phyloP scores from a whole-genome alignment of 805 yeast species.

The Sugiyamaella boreocaroliniensis region DNA sequence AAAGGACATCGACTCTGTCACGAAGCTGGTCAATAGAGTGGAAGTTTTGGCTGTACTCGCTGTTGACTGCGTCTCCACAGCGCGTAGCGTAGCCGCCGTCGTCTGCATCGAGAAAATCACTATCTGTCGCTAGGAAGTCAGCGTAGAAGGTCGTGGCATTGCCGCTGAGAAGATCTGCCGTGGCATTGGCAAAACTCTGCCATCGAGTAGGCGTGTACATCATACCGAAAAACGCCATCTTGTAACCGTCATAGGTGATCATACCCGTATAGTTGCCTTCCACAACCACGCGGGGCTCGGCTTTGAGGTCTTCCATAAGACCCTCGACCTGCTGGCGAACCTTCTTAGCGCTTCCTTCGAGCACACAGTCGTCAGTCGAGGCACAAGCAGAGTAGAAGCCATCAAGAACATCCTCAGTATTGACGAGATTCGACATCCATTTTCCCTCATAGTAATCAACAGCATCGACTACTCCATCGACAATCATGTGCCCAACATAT shows the following conservation, averaged over 20 bases:
- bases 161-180: constrained; percentile 5
- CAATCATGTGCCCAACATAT: constrained; percentile 15
- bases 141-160: constrained; percentile 11
- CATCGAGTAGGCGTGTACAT: constrained; percentile 16
- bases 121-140: background rate
- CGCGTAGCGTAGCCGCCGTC: constrained; percentile 11
- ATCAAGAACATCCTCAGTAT: constrained; percentile 14
- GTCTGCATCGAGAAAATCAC: background rate
- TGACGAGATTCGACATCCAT: constrained; percentile 15
- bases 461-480: constrained; percentile 22
- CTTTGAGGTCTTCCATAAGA: constrained; percentile 7
- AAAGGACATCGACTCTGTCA: background rate
- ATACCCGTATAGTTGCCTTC: background rate
- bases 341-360: constrained; percentile 4
- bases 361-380: constrained; percentile 3
- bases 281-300: constrained; percentile 9
- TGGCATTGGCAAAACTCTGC: constrained; percentile 13
- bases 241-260: constrained; percentile 11
- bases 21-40: background rate
- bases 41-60: background rate
- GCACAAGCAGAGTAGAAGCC: constrained; percentile 15
- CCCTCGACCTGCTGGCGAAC: constrained; percentile 4
- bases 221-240: constrained; percentile 7
- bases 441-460: constrained; percentile 17
- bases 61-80: constrained; percentile 10